These are phyloP conservation scores for Pigoraptor vietnamica DNA, from an alignment of 78 protist genomes.

Conservation along the genomic window DNA sequence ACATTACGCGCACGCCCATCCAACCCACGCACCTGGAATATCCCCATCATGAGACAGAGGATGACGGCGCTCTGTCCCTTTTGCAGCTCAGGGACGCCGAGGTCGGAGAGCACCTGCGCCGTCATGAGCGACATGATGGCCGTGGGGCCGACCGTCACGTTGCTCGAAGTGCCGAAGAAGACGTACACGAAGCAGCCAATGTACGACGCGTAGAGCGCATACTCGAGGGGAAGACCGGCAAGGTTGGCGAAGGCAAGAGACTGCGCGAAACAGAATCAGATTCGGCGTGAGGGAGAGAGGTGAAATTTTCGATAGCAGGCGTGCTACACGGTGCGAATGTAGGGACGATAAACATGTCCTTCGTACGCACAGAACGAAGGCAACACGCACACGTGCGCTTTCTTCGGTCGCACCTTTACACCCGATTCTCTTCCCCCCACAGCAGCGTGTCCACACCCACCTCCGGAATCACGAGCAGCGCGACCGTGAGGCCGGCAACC, in stretches of 20 bases:
- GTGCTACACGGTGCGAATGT: neutral
- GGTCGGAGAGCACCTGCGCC: neutral
- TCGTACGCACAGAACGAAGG: neutral
- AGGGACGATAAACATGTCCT: neutral
- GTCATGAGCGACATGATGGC: slow-evolving; percentile 13
- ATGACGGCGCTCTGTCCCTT: neutral
- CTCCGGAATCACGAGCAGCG: slow-evolving; percentile 26
- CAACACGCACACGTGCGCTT: neutral
- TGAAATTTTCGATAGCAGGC: neutral
- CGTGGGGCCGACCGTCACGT: neutral
- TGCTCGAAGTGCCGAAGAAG: neutral
- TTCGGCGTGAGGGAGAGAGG: too few relatives aligned
- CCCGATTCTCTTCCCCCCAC: too few relatives aligned
- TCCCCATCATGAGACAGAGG: neutral
- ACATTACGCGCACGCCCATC: neutral
- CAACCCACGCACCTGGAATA: neutral
- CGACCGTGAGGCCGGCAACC: slow-evolving; percentile 37
- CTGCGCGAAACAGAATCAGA: too few relatives aligned
- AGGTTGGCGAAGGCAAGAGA: slow-evolving; percentile 33
- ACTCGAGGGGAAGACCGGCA: neutral
- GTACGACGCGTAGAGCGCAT: slow-evolving; percentile 1
- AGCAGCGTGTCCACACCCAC: too few relatives aligned
- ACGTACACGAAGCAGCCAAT: slow-evolving; percentile 1
- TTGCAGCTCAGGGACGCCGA: neutral
- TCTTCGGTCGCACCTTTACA: too few relatives aligned